phyloP scores from a whole-genome alignment of 805 yeast species.

The Blastobotrys americana region DNA sequence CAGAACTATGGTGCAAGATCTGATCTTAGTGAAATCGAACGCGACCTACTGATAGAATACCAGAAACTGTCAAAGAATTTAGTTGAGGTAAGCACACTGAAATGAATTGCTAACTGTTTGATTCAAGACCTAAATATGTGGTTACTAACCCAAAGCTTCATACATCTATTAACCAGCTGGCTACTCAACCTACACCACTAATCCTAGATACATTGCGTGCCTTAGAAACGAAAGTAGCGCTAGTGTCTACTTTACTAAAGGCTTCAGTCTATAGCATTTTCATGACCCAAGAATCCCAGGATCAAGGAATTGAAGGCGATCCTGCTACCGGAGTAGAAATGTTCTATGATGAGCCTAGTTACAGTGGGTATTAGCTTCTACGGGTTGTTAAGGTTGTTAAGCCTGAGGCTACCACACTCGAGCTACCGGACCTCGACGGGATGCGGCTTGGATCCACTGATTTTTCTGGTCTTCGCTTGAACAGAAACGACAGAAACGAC shows the following conservation, averaged over 20 bases:
- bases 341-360: not conserved
- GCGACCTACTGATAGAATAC: constrained; percentile 34
- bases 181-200: constrained; percentile 25
- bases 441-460: too few species aligned
- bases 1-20: constrained; percentile 8
- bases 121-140: too few species aligned
- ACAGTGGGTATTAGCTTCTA: not conserved
- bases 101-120: too few species aligned
- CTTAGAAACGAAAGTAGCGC: constrained; percentile 55
- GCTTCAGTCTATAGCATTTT: constrained; percentile 64
- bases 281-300: constrained; percentile 40
- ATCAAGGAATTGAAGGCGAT: constrained; percentile 18
- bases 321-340: not conserved
- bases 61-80: constrained; percentile 34
- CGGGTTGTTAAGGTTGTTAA: too few species aligned
- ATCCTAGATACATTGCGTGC: constrained; percentile 47
- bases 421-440: too few species aligned
- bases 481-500: too few species aligned
- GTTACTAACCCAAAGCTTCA: constrained; percentile 19
- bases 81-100: constrained; percentile 20
- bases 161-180: constrained; percentile 12
- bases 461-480: too few species aligned
- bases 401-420: constrained; percentile 8
- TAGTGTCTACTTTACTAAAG: constrained; percentile 59
- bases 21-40: constrained; percentile 25